Percentiles rank a stretch among this genome's conserved stretches.
These are phyloP conservation scores for Fusarium continuum DNA, from an alignment of 2,329 filamentous ascomycete species.

Conservation along the genomic window DNA sequence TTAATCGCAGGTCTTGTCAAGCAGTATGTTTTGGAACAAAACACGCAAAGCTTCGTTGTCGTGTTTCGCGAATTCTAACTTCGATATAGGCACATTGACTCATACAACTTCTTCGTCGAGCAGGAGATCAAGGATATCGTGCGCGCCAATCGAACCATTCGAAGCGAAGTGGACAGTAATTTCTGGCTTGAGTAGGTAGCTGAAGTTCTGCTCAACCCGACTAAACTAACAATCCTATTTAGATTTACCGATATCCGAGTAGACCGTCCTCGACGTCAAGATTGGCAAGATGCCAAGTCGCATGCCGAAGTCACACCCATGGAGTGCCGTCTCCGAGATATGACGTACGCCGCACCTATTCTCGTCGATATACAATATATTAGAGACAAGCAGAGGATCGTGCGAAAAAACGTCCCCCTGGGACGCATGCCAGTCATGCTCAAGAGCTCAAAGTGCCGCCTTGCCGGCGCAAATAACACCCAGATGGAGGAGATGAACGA, in stretches of 20 bases:
- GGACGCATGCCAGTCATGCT: conserved; percentile 97
- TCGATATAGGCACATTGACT: conserved; percentile 79
- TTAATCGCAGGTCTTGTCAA: conserved; percentile 75
- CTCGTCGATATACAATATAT: conserved; percentile 92
- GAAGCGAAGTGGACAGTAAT: conserved; percentile 90
- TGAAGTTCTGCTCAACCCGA: neutral
- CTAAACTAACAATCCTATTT: conserved; percentile 33
- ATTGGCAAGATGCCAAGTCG: conserved; percentile 75
- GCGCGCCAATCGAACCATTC: conserved; percentile 85
- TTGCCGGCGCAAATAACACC: conserved; percentile 82
- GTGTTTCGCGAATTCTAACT: conserved; percentile 18
- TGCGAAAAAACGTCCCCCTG: conserved; percentile 80
- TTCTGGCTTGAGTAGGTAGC: conserved; percentile 81
- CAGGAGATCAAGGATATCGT: conserved; percentile 98
- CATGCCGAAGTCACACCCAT: conserved; percentile 86
- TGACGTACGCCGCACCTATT: conserved; percentile 97
- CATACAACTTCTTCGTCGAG: conserved; percentile 98
- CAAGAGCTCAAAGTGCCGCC: conserved; percentile 90
- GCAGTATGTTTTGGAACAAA: conserved; percentile 63
- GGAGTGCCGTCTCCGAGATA: conserved; percentile 94
- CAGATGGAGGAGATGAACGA: conserved; percentile 95
- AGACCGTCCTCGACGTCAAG: conserved; percentile 79
- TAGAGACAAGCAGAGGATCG: conserved; percentile 78
- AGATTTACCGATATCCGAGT: conserved; percentile 89
- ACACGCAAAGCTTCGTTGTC: neutral